Conservation (phyloP, 2,329 filamentous ascomycete genomes). For the Thelonectria discophora region DNA sequence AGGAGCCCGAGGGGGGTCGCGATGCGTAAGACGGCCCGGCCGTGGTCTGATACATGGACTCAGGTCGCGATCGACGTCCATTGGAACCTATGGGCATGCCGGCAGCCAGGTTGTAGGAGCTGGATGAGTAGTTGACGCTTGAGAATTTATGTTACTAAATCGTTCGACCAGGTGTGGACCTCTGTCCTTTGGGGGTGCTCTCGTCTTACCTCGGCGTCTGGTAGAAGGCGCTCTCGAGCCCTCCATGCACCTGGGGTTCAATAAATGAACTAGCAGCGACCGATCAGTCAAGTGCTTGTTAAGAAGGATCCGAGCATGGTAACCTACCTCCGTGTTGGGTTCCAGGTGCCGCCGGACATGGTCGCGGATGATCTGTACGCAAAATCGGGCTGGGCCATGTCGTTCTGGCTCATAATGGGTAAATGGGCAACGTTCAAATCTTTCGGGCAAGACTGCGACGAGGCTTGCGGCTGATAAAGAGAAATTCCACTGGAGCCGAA, state of each 20-base stretch:
- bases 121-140: slow-evolving; percentile 56
- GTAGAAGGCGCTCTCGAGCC: slow-evolving; percentile 51
- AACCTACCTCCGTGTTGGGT: slow-evolving; percentile 62
- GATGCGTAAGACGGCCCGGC: slow-evolving; percentile 53
- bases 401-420: slow-evolving; percentile 49
- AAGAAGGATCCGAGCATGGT: slow-evolving; percentile 21
- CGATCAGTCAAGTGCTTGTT: slow-evolving; percentile 40
- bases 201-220: slow-evolving; percentile 51
- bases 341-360: slow-evolving; percentile 60
- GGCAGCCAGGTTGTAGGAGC: slow-evolving; percentile 44
- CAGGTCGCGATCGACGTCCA: slow-evolving; percentile 50
- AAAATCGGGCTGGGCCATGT: slow-evolving; percentile 59
- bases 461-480: slow-evolving; percentile 45
- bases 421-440: slow-evolving; percentile 37
- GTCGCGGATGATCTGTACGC: slow-evolving; percentile 55
- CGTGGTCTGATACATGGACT: slow-evolving; percentile 51
- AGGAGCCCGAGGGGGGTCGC: slow-evolving; percentile 53
- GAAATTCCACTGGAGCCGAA: slow-evolving; percentile 40
- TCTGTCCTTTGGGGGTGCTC: slow-evolving; percentile 19
- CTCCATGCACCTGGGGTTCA: slow-evolving; percentile 45
- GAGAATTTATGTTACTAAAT: slow-evolving; percentile 47
- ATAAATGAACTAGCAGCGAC: slow-evolving; percentile 44
- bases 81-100: slow-evolving; percentile 44
- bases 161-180: slow-evolving; percentile 27
- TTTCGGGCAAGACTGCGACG: slow-evolving; percentile 32